Base-by-base conservation (phyloP, 805 yeast genomes). In the Blastobotrys mokoenaii region DNA sequence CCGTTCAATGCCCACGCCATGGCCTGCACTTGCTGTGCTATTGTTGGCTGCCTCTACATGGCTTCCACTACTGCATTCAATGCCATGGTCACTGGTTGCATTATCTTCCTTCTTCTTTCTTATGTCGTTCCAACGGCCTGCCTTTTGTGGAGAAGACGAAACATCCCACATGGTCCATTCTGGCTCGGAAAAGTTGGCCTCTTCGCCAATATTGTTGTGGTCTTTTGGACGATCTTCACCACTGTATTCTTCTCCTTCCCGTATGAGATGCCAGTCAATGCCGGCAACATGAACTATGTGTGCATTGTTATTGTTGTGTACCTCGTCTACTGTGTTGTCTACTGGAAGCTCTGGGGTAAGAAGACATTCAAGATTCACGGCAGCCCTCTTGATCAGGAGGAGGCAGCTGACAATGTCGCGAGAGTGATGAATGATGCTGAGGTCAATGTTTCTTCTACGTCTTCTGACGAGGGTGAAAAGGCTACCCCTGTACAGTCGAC, bases 31-130 rank as follows among this genome's bases (percentile, higher is more conserved):
- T 68, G 76, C 68, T 68, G 72, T 57, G 77, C 76, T 4, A 61
- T 77, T 17, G 67, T 78, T 49, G 82, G 83, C 3, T 73, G 80
- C 61, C 70, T 80, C 44, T 80, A 77, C 56, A 64, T 81, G 67
- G 85, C 79, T 2, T 79, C 85, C 4, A 68, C 77, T 17, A 74
- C 84, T 1, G 86, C 87, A 6, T 80, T 77, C 60, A 77, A 78
- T 55, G 75, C 85, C 16, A 71, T 81, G 66, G 76, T 77, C 20
- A 71, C 74, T 32, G 82, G 80, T 3, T 74, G 83, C 58, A 73
- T 79, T 51, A 71, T 75, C 5, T 77, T 81, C 56, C 63, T 80
- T 48, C 65, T 77, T 38, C 53, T 80, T 36, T 76, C 83, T 3
- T 81, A 81, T 58, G 55, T 72, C 11, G 71, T 81, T 34, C 85